Base-by-base conservation (phyloP, 2,329 filamentous ascomycete genomes). In the Fusarium bulbicola region DNA sequence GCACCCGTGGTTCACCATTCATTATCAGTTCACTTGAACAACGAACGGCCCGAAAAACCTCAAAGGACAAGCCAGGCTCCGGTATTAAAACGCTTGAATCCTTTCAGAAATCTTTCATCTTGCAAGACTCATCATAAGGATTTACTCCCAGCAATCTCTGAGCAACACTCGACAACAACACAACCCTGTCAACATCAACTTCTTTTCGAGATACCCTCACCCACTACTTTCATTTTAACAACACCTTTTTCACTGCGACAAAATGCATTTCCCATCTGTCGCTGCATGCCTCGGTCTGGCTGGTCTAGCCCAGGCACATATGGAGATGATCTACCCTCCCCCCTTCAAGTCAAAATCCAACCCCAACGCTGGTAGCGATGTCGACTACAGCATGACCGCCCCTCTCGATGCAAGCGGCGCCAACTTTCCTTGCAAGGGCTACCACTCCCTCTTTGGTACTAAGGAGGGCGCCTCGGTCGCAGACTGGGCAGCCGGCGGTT, bases 401-500 rank as follows among this genome's bases (percentile, higher is more conserved):
- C 93, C 93, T 6, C 86, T 96, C 53, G 79, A 82, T 5, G 78
- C 85, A 26, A 84, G 86, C 67, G 91, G 92, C 32, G 85, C 86
- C 66, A 88, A 95, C 82, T 96, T 90, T 80, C 92, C 93, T 10
- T 96, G 93, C 88, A 95, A 95, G 84, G 91, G 91, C 73, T 85
- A 85, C 79, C 84, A 87, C 56, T 80, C 78, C 54, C 82, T 87
- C 49, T 74, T 89, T 39, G 87, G 86, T 75, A 86, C 85, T 37
- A 58, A 81, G 14, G 81, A 82, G 52, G 89, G 89, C 72, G 80
- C 84, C 24, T 81, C 89, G 9, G 88, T 90, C 26, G 89, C 88
- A 40, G 89, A 85, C 30, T 95, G 92, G 81, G 79, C 83, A 8
- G 87, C 91, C 11, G 93, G 93, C 39, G 81, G 86, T 63, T 81